phyloP scores from a whole-genome alignment of 2,329 filamentous ascomycete genomes.

The Thermothelomyces thermophilus region DNA sequence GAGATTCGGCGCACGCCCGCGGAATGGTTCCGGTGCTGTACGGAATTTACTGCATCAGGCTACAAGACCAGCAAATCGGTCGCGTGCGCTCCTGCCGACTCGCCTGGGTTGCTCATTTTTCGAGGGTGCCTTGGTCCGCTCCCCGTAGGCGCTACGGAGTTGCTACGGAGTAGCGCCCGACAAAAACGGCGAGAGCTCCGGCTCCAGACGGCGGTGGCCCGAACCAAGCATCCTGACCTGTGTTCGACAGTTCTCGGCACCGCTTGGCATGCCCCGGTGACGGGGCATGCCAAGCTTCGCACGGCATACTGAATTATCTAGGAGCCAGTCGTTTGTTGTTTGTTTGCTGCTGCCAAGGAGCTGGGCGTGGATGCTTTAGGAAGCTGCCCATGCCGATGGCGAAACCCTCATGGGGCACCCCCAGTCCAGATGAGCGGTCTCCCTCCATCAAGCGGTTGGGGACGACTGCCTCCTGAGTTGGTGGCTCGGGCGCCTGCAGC shows the following conservation, averaged over 20 bases:
- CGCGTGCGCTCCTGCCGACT: no score
- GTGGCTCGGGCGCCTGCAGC: not conserved
- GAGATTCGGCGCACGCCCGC: no score
- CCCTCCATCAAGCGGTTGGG: not conserved
- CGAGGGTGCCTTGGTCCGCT: not conserved
- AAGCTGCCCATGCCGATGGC: conserved; percentile 5
- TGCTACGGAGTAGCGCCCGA: no score
- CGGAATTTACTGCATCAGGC: no score
- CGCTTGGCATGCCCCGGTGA: conserved; percentile 1
- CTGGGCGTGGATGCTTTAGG: conserved; percentile 9
- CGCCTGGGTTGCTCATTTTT: no score
- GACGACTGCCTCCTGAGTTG: not conserved
- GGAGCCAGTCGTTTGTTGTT: not conserved
- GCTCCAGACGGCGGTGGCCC: not conserved
- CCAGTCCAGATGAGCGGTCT: not conserved
- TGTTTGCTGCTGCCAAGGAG: conserved; percentile 4
- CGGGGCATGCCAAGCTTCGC: conserved; percentile 7
- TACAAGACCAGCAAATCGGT: no score
- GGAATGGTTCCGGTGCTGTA: no score
- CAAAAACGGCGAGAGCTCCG: conserved; percentile 11
- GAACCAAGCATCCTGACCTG: not conserved
- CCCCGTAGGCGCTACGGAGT: not conserved
- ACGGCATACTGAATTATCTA: conserved; percentile 1
- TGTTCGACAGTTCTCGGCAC: conserved; percentile 11
- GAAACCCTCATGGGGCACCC: not conserved